Evolutionary conservation across 2,329 filamentous ascomycete genomes (phyloP).

Genomic region (Aulographum hederae): DNA sequence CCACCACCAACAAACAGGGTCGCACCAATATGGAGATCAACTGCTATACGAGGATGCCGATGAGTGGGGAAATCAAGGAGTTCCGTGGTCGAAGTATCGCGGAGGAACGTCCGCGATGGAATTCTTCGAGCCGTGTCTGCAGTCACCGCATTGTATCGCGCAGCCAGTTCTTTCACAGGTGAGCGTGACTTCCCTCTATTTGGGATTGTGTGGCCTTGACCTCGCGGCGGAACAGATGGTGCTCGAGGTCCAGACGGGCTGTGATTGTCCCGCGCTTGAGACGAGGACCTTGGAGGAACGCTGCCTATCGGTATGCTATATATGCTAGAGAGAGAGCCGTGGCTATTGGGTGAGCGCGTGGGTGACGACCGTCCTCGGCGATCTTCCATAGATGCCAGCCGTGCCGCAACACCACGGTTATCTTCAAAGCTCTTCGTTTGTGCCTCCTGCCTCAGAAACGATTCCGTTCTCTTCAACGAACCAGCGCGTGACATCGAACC

Average conservation of each 20-base stretch:
- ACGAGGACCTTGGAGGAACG: constrained; percentile 28
- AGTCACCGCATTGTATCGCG: constrained; percentile 21
- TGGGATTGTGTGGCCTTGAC: constrained; percentile 19
- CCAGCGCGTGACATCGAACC: too few species aligned
- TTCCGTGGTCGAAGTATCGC: constrained; percentile 26
- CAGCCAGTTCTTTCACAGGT: constrained; percentile 26
- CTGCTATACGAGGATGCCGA: constrained; percentile 28
- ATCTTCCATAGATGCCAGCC: too few species aligned
- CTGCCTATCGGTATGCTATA: constrained; percentile 26
- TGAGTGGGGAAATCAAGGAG: constrained; percentile 30
- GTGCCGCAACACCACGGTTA: too few species aligned
- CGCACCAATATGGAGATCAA: constrained; percentile 30
- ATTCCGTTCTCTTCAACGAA: too few species aligned
- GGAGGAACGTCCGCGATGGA: constrained; percentile 30
- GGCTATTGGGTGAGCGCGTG: constrained; percentile 1
- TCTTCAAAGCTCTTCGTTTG: too few species aligned
- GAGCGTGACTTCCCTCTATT: constrained; percentile 27
- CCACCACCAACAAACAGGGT: constrained; percentile 36
- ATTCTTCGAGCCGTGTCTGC: constrained; percentile 23
- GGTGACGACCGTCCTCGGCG: constrained; percentile 4
- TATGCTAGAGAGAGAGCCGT: constrained; percentile 21
- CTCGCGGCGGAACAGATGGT: constrained; percentile 11
- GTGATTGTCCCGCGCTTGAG: constrained; percentile 12
- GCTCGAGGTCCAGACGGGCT: constrained; percentile 4
- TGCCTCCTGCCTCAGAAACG: too few species aligned